Conservation (phyloP, 768 basidiomycete genomes). For the Rhodotorula sphaerocarpa region DNA sequence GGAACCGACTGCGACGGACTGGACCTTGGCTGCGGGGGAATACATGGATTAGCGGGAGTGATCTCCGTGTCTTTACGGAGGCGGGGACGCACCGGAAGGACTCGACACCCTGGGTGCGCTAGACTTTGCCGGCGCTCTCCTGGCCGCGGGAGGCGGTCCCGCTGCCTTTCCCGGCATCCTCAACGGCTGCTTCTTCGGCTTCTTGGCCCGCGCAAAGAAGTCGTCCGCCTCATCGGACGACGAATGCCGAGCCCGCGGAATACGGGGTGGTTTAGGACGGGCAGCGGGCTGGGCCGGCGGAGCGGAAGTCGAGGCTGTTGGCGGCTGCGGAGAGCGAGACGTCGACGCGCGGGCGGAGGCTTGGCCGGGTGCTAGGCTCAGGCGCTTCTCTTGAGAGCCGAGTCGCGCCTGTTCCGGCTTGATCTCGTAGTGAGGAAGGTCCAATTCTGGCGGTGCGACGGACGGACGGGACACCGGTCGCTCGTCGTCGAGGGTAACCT, state of each 20-base stretch:
- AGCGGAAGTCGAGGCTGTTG: not conserved
- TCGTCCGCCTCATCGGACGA: constrained; percentile 24
- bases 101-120: constrained; percentile 48
- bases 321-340: not conserved
- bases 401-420: too few species aligned
- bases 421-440: not conserved
- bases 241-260: too few species aligned
- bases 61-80: too few species aligned
- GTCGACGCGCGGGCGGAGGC: not conserved
- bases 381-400: too few species aligned
- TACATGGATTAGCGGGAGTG: too few species aligned
- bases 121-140: constrained; percentile 11
- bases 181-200: not conserved
- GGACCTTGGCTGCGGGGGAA: not conserved
- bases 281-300: too few species aligned
- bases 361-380: not conserved
- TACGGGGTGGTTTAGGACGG: too few species aligned
- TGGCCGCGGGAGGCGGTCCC: constrained; percentile 42
- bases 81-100: not conserved
- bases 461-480: not conserved
- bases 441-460: not conserved
- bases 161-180: not conserved
- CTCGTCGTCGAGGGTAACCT: not conserved
- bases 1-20: not conserved
- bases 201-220: constrained; percentile 12